These are phyloP conservation scores for Hippophae tibetana DNA, from an alignment of 306 rosid genomes.

Conservation along the genomic window DNA sequence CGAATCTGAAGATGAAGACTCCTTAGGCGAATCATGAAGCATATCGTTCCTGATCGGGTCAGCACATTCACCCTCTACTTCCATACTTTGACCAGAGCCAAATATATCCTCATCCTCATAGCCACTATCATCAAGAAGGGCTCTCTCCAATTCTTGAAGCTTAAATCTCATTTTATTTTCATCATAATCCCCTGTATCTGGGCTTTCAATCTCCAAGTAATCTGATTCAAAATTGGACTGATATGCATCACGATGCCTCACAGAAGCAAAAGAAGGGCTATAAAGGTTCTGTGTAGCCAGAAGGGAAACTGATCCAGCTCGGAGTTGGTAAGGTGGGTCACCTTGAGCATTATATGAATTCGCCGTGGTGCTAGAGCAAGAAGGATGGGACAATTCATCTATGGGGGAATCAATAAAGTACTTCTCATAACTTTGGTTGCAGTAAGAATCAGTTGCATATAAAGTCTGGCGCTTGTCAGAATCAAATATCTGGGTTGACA, in stretches of 20 bases:
- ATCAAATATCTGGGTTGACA: slow-evolving; percentile 39
- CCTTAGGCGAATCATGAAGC: slow-evolving; percentile 67
- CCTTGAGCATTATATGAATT: slow-evolving; percentile 41
- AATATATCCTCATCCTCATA: slow-evolving; percentile 26
- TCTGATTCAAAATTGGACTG: slow-evolving; percentile 37
- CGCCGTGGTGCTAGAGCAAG: slow-evolving; percentile 42
- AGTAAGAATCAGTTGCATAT: slow-evolving; percentile 46
- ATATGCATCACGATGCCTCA: slow-evolving; percentile 27
- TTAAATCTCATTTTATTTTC: slow-evolving; percentile 56
- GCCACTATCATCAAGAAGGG: slow-evolving; percentile 61
- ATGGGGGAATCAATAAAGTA: slow-evolving; percentile 61
- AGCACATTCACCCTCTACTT: slow-evolving; percentile 69
- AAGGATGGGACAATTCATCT: slow-evolving; percentile 45
- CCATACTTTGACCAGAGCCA: slow-evolving; percentile 44
- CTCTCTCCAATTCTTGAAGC: slow-evolving; percentile 82
- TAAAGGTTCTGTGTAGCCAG: slow-evolving; percentile 28
- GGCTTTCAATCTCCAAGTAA: slow-evolving; percentile 48
- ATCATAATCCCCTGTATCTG: slow-evolving; percentile 35
- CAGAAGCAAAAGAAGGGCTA: slow-evolving; percentile 24
- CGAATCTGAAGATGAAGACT: slow-evolving; percentile 60
- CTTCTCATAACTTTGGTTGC: slow-evolving; percentile 67
- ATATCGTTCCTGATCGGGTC: slow-evolving; percentile 39
- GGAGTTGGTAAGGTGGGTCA: slow-evolving; percentile 25
- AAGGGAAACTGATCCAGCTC: slow-evolving; percentile 33
- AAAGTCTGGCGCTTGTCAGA: slow-evolving; percentile 39